phyloP scores from a whole-genome alignment of 805 yeast genomes.

The Sugiyamaella floridensis region DNA sequence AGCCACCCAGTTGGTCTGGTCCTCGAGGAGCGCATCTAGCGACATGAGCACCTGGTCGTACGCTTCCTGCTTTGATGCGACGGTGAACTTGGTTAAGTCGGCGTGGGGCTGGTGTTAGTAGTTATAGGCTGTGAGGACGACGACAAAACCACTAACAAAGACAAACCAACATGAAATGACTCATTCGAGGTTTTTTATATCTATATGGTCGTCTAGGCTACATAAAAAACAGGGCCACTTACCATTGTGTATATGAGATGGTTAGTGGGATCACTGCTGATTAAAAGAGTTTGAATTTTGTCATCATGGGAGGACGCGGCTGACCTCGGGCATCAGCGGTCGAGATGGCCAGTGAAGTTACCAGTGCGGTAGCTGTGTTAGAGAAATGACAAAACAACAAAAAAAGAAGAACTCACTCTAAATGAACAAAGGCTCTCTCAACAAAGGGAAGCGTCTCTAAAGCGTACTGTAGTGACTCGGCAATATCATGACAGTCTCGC shows the following conservation, averaged over 20 bases:
- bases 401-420: conserved; percentile 35
- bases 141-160: background rate
- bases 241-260: background rate
- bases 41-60: conserved; percentile 53
- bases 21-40: conserved; percentile 57
- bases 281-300: background rate
- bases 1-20: conserved; percentile 77
- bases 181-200: too few relatives aligned
- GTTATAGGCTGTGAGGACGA: background rate
- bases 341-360: conserved; percentile 34
- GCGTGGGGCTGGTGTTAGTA: conserved; percentile 46
- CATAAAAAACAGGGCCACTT: background rate
- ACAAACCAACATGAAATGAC: background rate
- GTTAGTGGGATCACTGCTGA: background rate
- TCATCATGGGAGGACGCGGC: background rate
- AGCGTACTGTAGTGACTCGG: conserved; percentile 75
- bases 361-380: conserved; percentile 28
- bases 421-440: conserved; percentile 75
- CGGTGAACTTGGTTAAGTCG: conserved; percentile 53
- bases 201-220: background rate
- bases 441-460: conserved; percentile 70
- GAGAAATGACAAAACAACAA: background rate
- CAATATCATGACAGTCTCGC: conserved; percentile 71
- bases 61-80: conserved; percentile 39
- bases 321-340: conserved; percentile 7